Conservation (phyloP, 1,139 yeast species). For the Groenewaldozyma auringiensis region DNA sequence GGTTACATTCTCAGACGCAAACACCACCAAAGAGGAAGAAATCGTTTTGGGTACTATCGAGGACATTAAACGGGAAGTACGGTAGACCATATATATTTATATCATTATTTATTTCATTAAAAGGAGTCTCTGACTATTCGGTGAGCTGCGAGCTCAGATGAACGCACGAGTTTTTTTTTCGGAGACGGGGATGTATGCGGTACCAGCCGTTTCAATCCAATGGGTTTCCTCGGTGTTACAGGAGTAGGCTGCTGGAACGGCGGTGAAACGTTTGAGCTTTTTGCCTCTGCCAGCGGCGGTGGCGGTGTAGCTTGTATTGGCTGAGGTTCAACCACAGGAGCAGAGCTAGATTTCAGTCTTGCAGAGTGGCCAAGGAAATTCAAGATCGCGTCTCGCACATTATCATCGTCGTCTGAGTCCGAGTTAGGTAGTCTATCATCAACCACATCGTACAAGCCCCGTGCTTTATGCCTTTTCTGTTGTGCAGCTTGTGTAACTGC, state of each 20-base stretch:
- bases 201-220: background rate
- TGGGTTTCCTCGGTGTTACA: background rate
- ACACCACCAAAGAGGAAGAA: slow-evolving; percentile 9
- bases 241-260: background rate
- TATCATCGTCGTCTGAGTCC: background rate
- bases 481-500: background rate
- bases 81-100: slow-evolving; percentile 1
- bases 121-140: background rate
- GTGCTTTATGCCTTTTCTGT: background rate
- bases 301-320: background rate
- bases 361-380: background rate
- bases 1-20: slow-evolving; percentile 7
- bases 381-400: background rate
- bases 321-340: background rate
- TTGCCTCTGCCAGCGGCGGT: background rate
- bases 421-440: background rate
- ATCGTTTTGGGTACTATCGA: slow-evolving; percentile 6
- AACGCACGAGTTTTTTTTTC: background rate
- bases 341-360: background rate
- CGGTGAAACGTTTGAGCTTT: background rate
- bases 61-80: slow-evolving; percentile 4
- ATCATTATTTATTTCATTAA: slow-evolving; percentile 1
- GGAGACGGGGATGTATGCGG: background rate
- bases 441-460: background rate
- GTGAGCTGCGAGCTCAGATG: background rate